A percentile compares a stretch with the other conserved stretches of the same genome.
Evolutionary conservation across 2,329 filamentous ascomycete species (phyloP).

Genomic region (Endothia cerciana): DNA sequence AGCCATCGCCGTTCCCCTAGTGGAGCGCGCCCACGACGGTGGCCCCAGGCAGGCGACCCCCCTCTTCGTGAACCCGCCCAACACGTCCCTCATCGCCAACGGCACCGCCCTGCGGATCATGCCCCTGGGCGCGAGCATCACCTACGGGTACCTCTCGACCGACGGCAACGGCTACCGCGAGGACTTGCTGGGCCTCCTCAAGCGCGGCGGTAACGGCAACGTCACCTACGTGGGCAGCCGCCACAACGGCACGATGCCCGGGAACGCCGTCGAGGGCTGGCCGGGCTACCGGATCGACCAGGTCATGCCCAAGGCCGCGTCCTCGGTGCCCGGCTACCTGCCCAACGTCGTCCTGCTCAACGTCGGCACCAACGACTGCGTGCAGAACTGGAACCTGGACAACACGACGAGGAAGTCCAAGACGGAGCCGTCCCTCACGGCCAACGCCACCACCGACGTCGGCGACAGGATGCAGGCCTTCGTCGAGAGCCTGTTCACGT

Average conservation of each 20-base stretch:
- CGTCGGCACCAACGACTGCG: constrained; percentile 49
- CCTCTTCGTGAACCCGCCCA: constrained; percentile 15
- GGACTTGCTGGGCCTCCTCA: constrained; percentile 38
- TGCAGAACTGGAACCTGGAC: constrained; percentile 38
- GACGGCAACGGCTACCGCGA: constrained; percentile 46
- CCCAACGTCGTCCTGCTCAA: constrained; percentile 49
- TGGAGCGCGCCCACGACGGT: background rate
- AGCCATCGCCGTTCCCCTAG: constrained; percentile 27
- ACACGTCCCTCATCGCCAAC: constrained; percentile 27
- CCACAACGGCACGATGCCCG: constrained; percentile 43
- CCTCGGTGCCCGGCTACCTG: constrained; percentile 37
- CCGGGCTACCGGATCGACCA: constrained; percentile 46
- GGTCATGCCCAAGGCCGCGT: constrained; percentile 40
- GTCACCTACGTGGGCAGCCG: constrained; percentile 48
- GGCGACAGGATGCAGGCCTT: constrained; percentile 41
- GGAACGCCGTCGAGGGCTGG: constrained; percentile 51
- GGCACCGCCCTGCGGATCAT: constrained; percentile 45
- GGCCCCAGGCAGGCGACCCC: background rate
- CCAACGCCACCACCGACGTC: constrained; percentile 28
- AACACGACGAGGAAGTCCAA: constrained; percentile 12
- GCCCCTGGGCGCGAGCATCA: constrained; percentile 50
- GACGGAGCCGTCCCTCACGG: constrained; percentile 15
- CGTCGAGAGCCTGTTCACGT: constrained; percentile 40
- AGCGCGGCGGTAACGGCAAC: constrained; percentile 37
- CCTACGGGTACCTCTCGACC: constrained; percentile 41